These are phyloP conservation scores for Quercus wislizeni DNA, from an alignment of 306 rosid genomes.

Conservation along the genomic window DNA sequence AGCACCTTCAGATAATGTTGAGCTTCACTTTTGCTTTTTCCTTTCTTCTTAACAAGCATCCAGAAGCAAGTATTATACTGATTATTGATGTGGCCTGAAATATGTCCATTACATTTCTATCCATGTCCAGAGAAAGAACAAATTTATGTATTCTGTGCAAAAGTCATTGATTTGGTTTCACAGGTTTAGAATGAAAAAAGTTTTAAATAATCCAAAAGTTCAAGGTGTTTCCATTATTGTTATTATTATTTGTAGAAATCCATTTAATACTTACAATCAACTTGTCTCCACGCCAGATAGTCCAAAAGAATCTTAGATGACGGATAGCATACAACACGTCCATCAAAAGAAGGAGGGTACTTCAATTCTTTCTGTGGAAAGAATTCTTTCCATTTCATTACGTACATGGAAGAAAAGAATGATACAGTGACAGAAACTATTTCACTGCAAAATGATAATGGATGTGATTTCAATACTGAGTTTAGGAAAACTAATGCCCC, in stretches of 20 bases:
- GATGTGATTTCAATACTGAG: neutral
- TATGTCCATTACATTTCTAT: neutral
- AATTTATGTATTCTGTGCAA: neutral
- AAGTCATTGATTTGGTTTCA: neutral
- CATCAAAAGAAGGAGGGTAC: conserved; percentile 73
- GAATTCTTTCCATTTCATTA: conserved; percentile 61
- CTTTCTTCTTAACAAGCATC: conserved; percentile 79
- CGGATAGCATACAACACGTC: conserved; percentile 84
- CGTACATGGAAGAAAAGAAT: conserved; percentile 63
- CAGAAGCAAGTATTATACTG: conserved; percentile 91
- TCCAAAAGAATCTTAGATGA: conserved; percentile 64
- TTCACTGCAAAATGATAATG: conserved; percentile 38
- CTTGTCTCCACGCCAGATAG: conserved; percentile 90
- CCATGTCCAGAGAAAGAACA: neutral
- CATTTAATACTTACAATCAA: conserved; percentile 59
- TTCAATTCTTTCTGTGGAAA: conserved; percentile 49
- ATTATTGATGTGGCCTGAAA: conserved; percentile 76
- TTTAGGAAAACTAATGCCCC: neutral
- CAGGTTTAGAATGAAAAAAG: neutral
- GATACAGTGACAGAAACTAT: conserved; percentile 59
- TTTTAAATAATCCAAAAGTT: neutral
- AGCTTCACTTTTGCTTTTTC: conserved; percentile 73
- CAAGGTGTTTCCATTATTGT: neutral
- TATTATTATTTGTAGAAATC: neutral
- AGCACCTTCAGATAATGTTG: conserved; percentile 52